Evolutionary conservation across 208 protist species (phyloP), one percentile per base, ranked within the genome.

Genomic region (Leishmania gerbilli): DNA sequence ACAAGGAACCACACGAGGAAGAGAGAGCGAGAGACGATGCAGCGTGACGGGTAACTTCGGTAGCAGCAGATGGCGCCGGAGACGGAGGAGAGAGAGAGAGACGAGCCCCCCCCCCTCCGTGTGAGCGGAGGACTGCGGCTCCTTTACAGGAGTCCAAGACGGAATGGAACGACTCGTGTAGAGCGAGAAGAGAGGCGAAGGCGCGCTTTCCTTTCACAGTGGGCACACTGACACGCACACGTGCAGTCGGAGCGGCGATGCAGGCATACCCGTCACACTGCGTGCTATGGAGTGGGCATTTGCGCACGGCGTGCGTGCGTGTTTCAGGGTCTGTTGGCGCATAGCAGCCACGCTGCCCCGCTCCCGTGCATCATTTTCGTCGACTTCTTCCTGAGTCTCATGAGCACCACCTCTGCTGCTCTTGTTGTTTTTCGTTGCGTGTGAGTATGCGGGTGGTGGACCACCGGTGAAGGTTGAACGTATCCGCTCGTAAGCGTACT

Each of bases 1-100:
- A 47, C 24, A 79, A 79, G 72, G 74, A 79, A 45, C 42, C 15
- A 80, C 37, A 68, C 31, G 9, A 78, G 17, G n/a, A 78, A 49
- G 51, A 27, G 49, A 37, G 75, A 47, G 21, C 65, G 64, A 65
- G 37, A 55, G 40, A 2, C 21, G 24, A 47, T 78, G 37, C 45
- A 56, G 1, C 1, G 60, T 19, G 24, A 34, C 15, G 58, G 58
- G 27, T 2, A n/a, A 64, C 27, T 64, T n/a, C 27, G 2, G 58
- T 64, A 64, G 58, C 27, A 27, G 58, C 27, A 9, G 21, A 24
- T 64, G 2, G 27, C 27, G 6, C 58, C 58, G 27, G 58, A 15
- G 58, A 31, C n/a, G 58, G 9, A 78, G 68, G 42, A 77, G 49
- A 77, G 49, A 37, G 37, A 37, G 47, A 64, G 21, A 62, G n/a